phyloP scores from a whole-genome alignment of 176 grass and related monocot species.

The sorghum (Sorghum bicolor) region DNA sequence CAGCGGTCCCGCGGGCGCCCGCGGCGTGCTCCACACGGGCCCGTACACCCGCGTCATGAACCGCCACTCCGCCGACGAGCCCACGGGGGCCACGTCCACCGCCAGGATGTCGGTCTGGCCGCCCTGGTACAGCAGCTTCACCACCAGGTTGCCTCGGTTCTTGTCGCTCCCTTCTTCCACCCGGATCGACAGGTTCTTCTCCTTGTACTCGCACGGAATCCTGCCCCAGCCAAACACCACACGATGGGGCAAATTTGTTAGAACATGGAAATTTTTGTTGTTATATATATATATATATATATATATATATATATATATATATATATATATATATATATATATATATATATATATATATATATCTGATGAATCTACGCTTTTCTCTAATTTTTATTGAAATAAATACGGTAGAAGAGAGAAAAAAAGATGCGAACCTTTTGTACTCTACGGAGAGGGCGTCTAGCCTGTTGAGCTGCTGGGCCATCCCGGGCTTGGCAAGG shows the following conservation, averaged over 20 bases:
- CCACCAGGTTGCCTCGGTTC: conserved; percentile 34
- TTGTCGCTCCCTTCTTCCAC: conserved; percentile 56
- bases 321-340: too few species aligned
- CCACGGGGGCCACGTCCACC: conserved; percentile 64
- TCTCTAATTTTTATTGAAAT: too few species aligned
- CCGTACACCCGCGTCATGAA: conserved; percentile 51
- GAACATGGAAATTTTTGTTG: too few species aligned
- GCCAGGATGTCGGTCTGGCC: conserved; percentile 69
- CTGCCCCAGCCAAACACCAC: conserved; percentile 4
- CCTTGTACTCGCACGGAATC: conserved; percentile 60
- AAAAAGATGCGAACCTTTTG: conserved; percentile 36
- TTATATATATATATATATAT: too few species aligned
- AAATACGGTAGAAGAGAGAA: too few species aligned
- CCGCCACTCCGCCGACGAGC: conserved; percentile 47
- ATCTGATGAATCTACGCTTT: too few species aligned
- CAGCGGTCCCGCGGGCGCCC: conserved; percentile 48
- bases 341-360: too few species aligned
- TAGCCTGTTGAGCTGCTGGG: conserved; percentile 44
- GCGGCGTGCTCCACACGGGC: conserved; percentile 50
- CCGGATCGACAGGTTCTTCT: conserved; percentile 64
- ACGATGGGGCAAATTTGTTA: background rate
- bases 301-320: too few species aligned
- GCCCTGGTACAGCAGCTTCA: conserved; percentile 78
- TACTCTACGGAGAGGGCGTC: conserved; percentile 47
- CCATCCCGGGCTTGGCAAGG: conserved; percentile 46